These are phyloP conservation scores for Zygosaccharomyces lentus DNA, from an alignment of 805 yeast species.

Conservation along the genomic window DNA sequence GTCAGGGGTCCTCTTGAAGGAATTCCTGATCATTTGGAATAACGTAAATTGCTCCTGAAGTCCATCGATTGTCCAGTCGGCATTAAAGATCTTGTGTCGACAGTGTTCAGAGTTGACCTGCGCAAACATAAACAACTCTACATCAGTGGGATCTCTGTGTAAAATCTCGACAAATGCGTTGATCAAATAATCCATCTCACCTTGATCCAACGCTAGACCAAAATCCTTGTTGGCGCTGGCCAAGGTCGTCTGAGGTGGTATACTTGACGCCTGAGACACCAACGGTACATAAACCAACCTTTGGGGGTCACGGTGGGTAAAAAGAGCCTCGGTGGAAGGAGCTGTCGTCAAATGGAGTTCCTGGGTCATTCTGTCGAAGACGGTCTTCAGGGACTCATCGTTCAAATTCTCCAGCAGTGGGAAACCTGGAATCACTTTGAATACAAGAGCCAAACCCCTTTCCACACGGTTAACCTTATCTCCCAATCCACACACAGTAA, in stretches of 20 bases:
- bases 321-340: slow-evolving; percentile 68
- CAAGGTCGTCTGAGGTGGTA: slow-evolving; percentile 48
- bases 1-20: slow-evolving; percentile 75
- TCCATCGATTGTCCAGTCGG: slow-evolving; percentile 95
- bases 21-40: slow-evolving; percentile 93
- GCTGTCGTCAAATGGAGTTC: slow-evolving; percentile 50
- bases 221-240: slow-evolving; percentile 72
- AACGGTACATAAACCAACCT: slow-evolving; percentile 76
- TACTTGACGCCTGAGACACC: slow-evolving; percentile 36
- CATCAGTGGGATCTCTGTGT: slow-evolving; percentile 93
- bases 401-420: slow-evolving; percentile 54
- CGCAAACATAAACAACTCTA: slow-evolving; percentile 97
- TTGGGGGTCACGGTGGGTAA: slow-evolving; percentile 74
- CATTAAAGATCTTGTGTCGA: slow-evolving; percentile 97
- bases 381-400: slow-evolving; percentile 58
- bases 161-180: slow-evolving; percentile 72
- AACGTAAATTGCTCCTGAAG: slow-evolving; percentile 65
- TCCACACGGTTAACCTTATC: slow-evolving; percentile 76
- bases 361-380: slow-evolving; percentile 96
- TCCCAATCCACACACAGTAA: slow-evolving; percentile 79
- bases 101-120: slow-evolving; percentile 99
- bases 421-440: slow-evolving; percentile 68
- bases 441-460: slow-evolving; percentile 76
- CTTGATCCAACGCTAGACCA: slow-evolving; percentile 91
- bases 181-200: slow-evolving; percentile 85